A percentile compares a stretch with the other conserved stretches of the same genome.
phyloP scores from a whole-genome alignment of 2,329 filamentous ascomycete species.

The Plectosphaerella plurivora region DNA sequence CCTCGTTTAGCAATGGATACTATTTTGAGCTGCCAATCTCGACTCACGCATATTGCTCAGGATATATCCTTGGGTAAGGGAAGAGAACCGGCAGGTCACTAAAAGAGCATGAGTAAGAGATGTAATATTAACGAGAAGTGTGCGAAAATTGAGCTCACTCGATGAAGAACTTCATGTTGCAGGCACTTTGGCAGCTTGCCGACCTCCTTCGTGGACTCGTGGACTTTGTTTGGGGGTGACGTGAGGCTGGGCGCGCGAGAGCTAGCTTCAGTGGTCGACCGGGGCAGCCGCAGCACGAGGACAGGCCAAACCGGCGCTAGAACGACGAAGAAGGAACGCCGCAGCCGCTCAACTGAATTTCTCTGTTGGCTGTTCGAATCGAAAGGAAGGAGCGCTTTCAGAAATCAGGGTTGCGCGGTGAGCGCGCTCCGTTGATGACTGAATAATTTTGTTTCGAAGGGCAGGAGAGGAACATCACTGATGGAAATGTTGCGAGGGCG shows the following conservation, averaged over 20 bases:
- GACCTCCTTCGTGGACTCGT: neutral
- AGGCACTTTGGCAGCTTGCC: neutral
- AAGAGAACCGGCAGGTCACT: constrained; percentile 55
- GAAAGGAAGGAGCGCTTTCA: too few species aligned
- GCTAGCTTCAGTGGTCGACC: neutral
- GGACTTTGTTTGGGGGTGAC: constrained; percentile 1
- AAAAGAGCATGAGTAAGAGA: neutral
- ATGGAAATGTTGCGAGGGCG: neutral
- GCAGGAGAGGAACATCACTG: neutral
- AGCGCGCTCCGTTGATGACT: too few species aligned
- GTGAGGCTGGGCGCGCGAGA: neutral
- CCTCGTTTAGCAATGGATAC: constrained; percentile 1
- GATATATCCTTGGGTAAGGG: constrained; percentile 56
- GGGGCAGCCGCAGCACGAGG: too few species aligned
- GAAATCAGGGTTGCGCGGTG: too few species aligned
- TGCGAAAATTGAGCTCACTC: constrained; percentile 5
- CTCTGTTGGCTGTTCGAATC: too few species aligned
- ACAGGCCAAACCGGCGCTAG: too few species aligned
- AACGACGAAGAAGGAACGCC: too few species aligned
- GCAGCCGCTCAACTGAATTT: too few species aligned
- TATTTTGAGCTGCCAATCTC: neutral
- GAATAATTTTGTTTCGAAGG: neutral
- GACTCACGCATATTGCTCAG: constrained; percentile 53
- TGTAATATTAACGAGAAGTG: neutral
- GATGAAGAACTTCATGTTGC: constrained; percentile 13